These are phyloP conservation scores for Fusarium cicatricum DNA, from an alignment of 2,329 filamentous ascomycete genomes.

Conservation along the genomic window DNA sequence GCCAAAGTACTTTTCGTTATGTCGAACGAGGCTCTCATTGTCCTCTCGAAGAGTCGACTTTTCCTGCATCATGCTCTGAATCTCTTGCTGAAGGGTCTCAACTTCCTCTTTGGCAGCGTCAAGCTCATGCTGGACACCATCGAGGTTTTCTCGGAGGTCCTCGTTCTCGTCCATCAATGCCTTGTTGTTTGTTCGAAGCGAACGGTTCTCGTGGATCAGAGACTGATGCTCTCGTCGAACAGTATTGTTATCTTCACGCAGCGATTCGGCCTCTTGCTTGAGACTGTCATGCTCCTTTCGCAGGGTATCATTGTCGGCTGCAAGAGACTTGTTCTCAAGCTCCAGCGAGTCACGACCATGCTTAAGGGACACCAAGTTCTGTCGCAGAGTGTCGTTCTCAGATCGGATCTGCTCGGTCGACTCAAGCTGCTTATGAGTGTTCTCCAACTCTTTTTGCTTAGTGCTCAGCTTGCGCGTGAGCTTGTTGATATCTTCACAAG, in stretches of 20 bases:
- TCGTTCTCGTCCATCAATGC: slow-evolving; percentile 54
- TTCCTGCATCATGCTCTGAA: slow-evolving; percentile 52
- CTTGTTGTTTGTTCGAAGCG: slow-evolving; percentile 53
- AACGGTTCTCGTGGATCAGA: slow-evolving; percentile 54
- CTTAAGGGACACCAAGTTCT: slow-evolving; percentile 53
- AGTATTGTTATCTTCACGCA: slow-evolving; percentile 53
- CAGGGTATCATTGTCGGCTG: slow-evolving; percentile 51
- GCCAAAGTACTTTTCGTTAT: slow-evolving; percentile 63
- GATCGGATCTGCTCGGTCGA: slow-evolving; percentile 51
- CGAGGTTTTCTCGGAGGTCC: slow-evolving; percentile 53
- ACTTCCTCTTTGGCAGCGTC: slow-evolving; percentile 52
- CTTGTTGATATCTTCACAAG: slow-evolving; percentile 65
- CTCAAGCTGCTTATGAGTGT: slow-evolving; percentile 53
- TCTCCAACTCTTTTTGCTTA: slow-evolving; percentile 54
- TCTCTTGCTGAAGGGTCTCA: slow-evolving; percentile 50
- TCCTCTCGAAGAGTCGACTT: slow-evolving; percentile 58
- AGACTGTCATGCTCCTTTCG: slow-evolving; percentile 48
- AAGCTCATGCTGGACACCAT: slow-evolving; percentile 52
- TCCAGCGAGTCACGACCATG: slow-evolving; percentile 49
- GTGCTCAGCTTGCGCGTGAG: slow-evolving; percentile 53
- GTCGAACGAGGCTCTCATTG: slow-evolving; percentile 60
- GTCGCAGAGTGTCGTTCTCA: slow-evolving; percentile 51
- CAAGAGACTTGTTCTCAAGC: slow-evolving; percentile 53
- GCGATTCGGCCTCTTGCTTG: slow-evolving; percentile 51
- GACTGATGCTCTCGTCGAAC: slow-evolving; percentile 55